These are phyloP conservation scores for Physaria fendleri DNA, from an alignment of 345 rosid genomes.

Conservation along the genomic window DNA sequence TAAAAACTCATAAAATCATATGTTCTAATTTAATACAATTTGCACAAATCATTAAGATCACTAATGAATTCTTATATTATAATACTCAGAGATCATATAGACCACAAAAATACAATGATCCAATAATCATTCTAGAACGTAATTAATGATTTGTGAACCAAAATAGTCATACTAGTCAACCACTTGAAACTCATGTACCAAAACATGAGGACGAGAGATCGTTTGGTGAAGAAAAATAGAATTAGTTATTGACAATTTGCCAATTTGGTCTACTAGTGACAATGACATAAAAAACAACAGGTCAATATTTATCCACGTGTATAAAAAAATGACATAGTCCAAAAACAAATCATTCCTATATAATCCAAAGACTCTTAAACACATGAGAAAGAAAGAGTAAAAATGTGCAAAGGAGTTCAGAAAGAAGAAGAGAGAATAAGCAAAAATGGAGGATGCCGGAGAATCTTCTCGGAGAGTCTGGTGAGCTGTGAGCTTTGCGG, in stretches of 20 bases:
- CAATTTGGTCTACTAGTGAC: neutral
- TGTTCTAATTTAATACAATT: too few relatives aligned
- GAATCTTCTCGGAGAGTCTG: neutral
- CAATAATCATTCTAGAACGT: neutral
- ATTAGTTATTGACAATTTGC: conserved; percentile 7
- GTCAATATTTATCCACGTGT: conserved; percentile 4
- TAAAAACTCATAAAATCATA: too few relatives aligned
- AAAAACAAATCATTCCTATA: neutral
- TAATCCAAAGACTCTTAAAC: neutral
- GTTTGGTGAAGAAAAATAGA: neutral
- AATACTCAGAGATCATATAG: neutral
- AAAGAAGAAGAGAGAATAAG: conserved; percentile 17
- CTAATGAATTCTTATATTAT: neutral
- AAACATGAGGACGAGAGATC: conserved; percentile 16
- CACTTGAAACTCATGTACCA: neutral
- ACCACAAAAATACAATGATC: conserved; percentile 2
- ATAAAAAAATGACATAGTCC: neutral
- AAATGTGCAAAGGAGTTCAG: conserved; percentile 43
- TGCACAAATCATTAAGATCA: too few relatives aligned
- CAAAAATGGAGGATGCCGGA: neutral
- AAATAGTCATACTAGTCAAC: conserved; percentile 6
- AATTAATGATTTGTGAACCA: conserved; percentile 6
- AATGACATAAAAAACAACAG: neutral
- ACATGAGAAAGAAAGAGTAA: neutral
- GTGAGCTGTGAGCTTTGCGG: conserved; percentile 60